phyloP scores from a whole-genome alignment of 768 basidiomycete species.

The Panaeolus cyanescens region DNA sequence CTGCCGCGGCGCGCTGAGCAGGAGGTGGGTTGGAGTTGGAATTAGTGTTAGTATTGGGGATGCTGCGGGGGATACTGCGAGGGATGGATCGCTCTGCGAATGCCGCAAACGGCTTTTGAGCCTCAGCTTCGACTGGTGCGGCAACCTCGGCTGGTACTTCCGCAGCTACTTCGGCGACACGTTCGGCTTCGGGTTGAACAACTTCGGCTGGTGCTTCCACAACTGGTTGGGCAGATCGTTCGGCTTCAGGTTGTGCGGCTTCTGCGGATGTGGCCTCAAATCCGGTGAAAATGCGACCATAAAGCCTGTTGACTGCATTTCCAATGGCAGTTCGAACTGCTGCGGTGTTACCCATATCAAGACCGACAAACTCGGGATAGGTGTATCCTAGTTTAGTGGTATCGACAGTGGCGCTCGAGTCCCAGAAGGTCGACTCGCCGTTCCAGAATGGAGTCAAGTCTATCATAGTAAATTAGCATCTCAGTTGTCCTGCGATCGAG shows the following conservation, averaged over 20 bases:
- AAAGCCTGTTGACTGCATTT: conserved; percentile 35
- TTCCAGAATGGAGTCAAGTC: conserved; percentile 52
- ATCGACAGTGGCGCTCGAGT: conserved; percentile 30
- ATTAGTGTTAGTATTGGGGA: not conserved
- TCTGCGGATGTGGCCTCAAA: not conserved
- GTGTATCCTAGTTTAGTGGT: conserved; percentile 42
- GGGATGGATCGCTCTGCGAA: not conserved
- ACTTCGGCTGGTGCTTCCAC: too few relatives aligned
- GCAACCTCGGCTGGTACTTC: too few relatives aligned
- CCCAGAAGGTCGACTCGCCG: conserved; percentile 39
- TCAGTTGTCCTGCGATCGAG: too few relatives aligned
- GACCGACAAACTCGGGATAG: conserved; percentile 52
- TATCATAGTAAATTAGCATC: conserved; percentile 12
- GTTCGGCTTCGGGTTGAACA: too few relatives aligned
- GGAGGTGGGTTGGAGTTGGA: not conserved
- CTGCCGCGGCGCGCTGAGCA: not conserved
- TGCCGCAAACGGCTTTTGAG: not conserved
- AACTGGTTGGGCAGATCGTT: not conserved
- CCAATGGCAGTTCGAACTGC: conserved; percentile 34
- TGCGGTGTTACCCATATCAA: conserved; percentile 27
- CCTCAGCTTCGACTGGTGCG: not conserved
- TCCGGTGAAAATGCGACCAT: conserved; percentile 23
- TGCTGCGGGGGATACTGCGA: not conserved
- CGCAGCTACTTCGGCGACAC: too few relatives aligned
- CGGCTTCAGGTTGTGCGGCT: not conserved